Conservation (phyloP, 176 grass and related monocot species). For the Ananas comosus region DNA sequence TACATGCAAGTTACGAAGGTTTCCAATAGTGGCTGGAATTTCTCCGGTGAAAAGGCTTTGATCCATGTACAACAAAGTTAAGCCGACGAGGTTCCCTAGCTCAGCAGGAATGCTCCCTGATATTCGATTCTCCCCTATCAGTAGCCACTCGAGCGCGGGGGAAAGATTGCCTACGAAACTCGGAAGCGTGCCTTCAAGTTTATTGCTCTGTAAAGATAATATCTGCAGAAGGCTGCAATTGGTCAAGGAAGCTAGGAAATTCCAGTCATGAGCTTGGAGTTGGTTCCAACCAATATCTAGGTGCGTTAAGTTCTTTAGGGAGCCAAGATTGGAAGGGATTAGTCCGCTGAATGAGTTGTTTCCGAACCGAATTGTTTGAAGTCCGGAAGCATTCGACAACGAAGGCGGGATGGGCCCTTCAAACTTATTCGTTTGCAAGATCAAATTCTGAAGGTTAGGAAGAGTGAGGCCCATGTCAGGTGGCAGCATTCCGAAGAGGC, state of each 20-base stretch:
- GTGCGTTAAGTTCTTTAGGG: slow-evolving; percentile 1
- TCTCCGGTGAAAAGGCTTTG: slow-evolving; percentile 8
- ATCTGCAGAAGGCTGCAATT: slow-evolving; percentile 23
- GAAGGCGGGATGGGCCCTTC: slow-evolving; percentile 22
- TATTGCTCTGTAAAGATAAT: slow-evolving; percentile 23
- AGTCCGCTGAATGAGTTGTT: slow-evolving; percentile 19
- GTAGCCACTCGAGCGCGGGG: slow-evolving; percentile 4
- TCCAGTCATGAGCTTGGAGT: slow-evolving; percentile 31
- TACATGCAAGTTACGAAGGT: slow-evolving; percentile 9
- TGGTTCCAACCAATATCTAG: slow-evolving; percentile 29
- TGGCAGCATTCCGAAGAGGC: slow-evolving; percentile 22
- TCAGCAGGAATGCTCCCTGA: slow-evolving; percentile 25
- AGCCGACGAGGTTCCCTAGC: slow-evolving; percentile 28
- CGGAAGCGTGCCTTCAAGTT: slow-evolving; percentile 35
- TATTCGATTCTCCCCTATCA: slow-evolving; percentile 32
- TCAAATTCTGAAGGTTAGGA: slow-evolving; percentile 20
- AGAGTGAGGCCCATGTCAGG: slow-evolving; percentile 29
- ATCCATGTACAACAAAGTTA: slow-evolving; percentile 24
- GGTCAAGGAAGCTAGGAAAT: slow-evolving; percentile 24
- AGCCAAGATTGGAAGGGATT: slow-evolving; percentile 24
- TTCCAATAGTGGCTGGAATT: slow-evolving; percentile 13
- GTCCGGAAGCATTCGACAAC: slow-evolving; percentile 24
- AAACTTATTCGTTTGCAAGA: slow-evolving; percentile 22
- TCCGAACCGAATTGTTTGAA: slow-evolving; percentile 23
- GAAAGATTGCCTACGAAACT: slow-evolving; percentile 28